phyloP scores from a whole-genome alignment of 228 moss, liverwort and hornwort genomes.

The Sphagnum magellanicum region DNA sequence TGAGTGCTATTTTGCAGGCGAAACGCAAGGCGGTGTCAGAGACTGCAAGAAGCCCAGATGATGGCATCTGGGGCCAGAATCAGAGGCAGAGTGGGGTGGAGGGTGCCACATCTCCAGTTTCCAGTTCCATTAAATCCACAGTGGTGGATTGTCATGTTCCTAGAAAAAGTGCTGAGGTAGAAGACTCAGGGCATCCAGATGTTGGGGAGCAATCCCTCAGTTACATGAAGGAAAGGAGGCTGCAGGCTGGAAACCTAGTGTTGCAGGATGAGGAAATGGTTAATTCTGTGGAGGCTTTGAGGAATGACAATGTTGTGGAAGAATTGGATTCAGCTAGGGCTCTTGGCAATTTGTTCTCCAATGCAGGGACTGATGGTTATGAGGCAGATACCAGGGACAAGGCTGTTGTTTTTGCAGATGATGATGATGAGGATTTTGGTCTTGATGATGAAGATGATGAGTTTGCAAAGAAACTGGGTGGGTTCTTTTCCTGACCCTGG shows the following conservation, averaged over 20 bases:
- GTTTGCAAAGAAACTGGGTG: conserved; percentile 55
- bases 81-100: conserved; percentile 11
- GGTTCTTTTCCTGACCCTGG: conserved; percentile 33
- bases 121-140: not conserved
- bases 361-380: conserved; percentile 4
- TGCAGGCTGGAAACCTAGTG: too few relatives aligned
- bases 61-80: conserved; percentile 12
- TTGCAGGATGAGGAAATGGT: too few relatives aligned
- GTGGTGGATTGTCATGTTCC: conserved; percentile 10
- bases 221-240: too few relatives aligned
- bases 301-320: conserved; percentile 16
- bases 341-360: not conserved
- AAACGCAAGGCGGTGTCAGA: conserved; percentile 36
- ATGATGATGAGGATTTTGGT: conserved; percentile 35
- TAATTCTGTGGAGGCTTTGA: not conserved
- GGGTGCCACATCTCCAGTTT: too few relatives aligned
- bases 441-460: conserved; percentile 57
- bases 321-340: conserved; percentile 16
- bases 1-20: conserved; percentile 43
- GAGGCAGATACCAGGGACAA: conserved; percentile 22
- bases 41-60: conserved; percentile 17
- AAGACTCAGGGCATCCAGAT: conserved; percentile 17
- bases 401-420: conserved; percentile 20
- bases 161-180: conserved; percentile 17
- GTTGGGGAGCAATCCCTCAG: conserved; percentile 17